phyloP scores from a whole-genome alignment of 2,329 filamentous ascomycete species.

The Calonectria hawksworthii region DNA sequence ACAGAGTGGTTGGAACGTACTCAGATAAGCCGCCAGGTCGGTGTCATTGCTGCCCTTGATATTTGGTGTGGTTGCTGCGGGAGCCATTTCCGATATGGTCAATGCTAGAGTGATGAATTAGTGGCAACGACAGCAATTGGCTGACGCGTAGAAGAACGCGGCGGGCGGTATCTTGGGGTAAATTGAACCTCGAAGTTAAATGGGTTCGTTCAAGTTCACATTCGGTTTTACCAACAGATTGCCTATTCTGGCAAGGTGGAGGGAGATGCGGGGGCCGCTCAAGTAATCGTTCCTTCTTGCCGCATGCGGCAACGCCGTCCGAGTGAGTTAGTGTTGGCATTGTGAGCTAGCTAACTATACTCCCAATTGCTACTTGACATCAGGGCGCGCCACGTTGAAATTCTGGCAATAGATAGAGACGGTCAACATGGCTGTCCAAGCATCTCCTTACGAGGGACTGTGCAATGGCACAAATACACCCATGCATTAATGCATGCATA shows the following conservation, averaged over 20 bases:
- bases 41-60: background rate
- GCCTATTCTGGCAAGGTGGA: background rate
- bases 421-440: background rate
- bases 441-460: background rate
- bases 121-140: background rate
- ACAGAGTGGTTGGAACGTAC: background rate
- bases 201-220: background rate
- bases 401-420: background rate
- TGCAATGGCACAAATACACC: too few relatives aligned
- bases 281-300: background rate
- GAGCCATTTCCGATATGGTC: background rate
- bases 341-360: background rate
- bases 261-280: background rate
- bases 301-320: slow-evolving; percentile 6
- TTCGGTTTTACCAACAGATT: background rate
- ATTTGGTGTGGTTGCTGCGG: background rate
- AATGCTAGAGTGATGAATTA: background rate
- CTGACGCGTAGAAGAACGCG: background rate
- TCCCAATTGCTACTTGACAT: background rate
- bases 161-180: background rate
- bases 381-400: background rate
- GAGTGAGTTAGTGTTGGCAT: background rate
- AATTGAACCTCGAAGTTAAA: background rate
- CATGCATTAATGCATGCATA: too few relatives aligned
- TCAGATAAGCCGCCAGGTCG: background rate